A percentile compares a stretch with the other conserved stretches of the same genome.
phyloP scores from a whole-genome alignment of 441 rosid genomes.

The Dalechampia spathulata region DNA sequence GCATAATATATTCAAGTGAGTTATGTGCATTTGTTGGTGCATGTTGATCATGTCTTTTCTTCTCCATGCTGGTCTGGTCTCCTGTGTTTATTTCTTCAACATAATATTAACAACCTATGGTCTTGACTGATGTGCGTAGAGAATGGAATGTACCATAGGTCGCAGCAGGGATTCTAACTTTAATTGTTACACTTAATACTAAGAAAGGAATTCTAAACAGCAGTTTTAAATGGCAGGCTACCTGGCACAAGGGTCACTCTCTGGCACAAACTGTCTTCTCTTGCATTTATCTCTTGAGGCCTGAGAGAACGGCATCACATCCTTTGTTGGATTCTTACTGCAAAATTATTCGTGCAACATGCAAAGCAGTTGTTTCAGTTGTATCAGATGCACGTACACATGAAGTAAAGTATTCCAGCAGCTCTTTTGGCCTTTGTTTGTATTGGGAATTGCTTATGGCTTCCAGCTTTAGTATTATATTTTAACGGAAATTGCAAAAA shows the following conservation, averaged over 20 bases:
- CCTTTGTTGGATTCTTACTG: slow-evolving; percentile 85
- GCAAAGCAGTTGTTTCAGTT: slow-evolving; percentile 87
- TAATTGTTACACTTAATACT: no score
- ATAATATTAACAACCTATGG: not conserved
- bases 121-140: not conserved
- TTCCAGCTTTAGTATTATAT: not conserved
- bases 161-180: no score
- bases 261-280: slow-evolving; percentile 98
- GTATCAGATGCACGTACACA: slow-evolving; percentile 98
- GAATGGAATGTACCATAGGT: not conserved
- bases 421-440: slow-evolving; percentile 27
- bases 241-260: slow-evolving; percentile 99
- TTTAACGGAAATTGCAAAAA: not conserved
- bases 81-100: not conserved
- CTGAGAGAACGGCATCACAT: slow-evolving; percentile 84
- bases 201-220: slow-evolving; percentile 4
- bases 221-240: slow-evolving; percentile 63
- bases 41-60: not conserved
- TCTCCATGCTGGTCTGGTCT: not conserved
- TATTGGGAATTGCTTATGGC: slow-evolving; percentile 2
- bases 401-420: slow-evolving; percentile 88
- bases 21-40: not conserved
- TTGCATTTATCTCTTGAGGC: slow-evolving; percentile 87
- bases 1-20: not conserved
- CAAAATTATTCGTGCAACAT: slow-evolving; percentile 77